Conservation (phyloP, 805 yeast genomes). For the Candida corydali region DNA sequence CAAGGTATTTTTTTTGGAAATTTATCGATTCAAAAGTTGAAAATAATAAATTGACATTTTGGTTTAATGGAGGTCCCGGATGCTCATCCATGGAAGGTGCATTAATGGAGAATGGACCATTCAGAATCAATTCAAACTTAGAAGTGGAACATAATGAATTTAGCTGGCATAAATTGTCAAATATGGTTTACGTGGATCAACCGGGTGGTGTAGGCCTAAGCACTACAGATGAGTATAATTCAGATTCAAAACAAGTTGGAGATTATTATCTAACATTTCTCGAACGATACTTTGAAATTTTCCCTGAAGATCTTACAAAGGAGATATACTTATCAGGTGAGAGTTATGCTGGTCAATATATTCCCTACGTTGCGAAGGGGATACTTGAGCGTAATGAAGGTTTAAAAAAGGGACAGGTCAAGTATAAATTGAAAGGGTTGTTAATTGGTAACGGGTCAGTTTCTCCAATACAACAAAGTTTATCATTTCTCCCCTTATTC, state of each 20-base stretch:
- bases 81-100: constrained; percentile 99
- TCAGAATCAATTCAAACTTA: constrained; percentile 48
- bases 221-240: constrained; percentile 50
- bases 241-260: constrained; percentile 54
- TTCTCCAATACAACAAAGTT: constrained; percentile 82
- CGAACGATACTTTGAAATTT: constrained; percentile 57
- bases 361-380: constrained; percentile 78
- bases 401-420: constrained; percentile 10
- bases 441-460: constrained; percentile 94
- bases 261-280: constrained; percentile 63
- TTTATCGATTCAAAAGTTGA: constrained; percentile 35
- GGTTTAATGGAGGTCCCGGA: constrained; percentile 99
- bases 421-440: constrained; percentile 55
- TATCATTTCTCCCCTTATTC: constrained; percentile 73
- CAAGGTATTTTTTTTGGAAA: constrained; percentile 77
- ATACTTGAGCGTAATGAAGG: constrained; percentile 45
- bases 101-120: constrained; percentile 86
- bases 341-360: constrained; percentile 95
- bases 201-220: constrained; percentile 95
- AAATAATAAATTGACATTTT: constrained; percentile 54
- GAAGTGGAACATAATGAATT: constrained; percentile 59
- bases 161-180: constrained; percentile 78
- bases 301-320: constrained; percentile 65
- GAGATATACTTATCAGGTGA: constrained; percentile 87
- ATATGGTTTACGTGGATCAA: constrained; percentile 85